phyloP scores from a whole-genome alignment of 768 basidiomycete genomes.

The Suillus discolor region DNA sequence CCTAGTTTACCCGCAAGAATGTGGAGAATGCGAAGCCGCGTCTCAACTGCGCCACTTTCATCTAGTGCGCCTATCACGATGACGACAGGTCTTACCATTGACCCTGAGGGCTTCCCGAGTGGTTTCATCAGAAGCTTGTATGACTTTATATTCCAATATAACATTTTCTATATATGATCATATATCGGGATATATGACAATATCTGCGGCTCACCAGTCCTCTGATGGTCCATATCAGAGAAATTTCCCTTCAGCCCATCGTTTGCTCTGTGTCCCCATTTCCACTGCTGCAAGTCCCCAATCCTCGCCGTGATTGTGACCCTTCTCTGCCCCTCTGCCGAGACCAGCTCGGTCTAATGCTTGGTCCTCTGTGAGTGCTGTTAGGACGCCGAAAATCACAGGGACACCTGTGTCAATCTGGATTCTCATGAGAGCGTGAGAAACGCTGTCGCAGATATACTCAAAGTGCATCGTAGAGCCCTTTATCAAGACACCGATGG shows the following conservation, averaged over 20 bases:
- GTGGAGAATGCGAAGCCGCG: too few relatives aligned
- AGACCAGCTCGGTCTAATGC: slow-evolving; percentile 94
- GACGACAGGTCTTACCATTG: too few relatives aligned
- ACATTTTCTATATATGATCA: too few relatives aligned
- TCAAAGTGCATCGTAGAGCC: slow-evolving; percentile 99
- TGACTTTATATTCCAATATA: too few relatives aligned
- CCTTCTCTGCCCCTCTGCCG: slow-evolving; percentile 65
- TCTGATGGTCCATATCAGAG: slow-evolving; percentile 9
- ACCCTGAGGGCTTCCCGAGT: too few relatives aligned
- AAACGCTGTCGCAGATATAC: slow-evolving; percentile 94
- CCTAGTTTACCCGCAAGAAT: too few relatives aligned
- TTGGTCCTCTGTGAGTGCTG: slow-evolving; percentile 90
- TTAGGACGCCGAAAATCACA: slow-evolving; percentile 96
- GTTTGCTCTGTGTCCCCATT: slow-evolving; percentile 69
- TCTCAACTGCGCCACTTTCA: too few relatives aligned
- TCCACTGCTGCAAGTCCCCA: slow-evolving; percentile 98
- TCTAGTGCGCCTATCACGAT: too few relatives aligned
- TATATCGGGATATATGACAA: too few relatives aligned
- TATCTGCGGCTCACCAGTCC: too few relatives aligned
- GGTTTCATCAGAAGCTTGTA: too few relatives aligned
- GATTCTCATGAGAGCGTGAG: slow-evolving; percentile 92
- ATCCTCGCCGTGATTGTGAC: slow-evolving; percentile 97
- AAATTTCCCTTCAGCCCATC: slow-evolving; percentile 76
- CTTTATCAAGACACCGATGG: slow-evolving; percentile 98
- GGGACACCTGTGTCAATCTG: slow-evolving; percentile 93